Conservation (phyloP, 2,329 filamentous ascomycete genomes). For the Diaporthe sp. region DNA sequence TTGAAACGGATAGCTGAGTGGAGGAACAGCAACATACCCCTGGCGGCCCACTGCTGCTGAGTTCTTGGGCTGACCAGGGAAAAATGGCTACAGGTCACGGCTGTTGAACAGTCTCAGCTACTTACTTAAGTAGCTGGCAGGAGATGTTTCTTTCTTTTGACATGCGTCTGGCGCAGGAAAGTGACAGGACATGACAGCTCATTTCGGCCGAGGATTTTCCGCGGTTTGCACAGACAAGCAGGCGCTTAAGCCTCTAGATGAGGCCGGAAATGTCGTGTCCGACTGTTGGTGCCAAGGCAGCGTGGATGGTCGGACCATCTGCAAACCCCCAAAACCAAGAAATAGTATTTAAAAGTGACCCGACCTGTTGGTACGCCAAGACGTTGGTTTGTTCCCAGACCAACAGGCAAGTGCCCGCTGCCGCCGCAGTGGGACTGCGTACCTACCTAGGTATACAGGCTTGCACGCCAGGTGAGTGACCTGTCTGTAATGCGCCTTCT, state of each 20-base stretch:
- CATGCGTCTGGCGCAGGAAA: no score
- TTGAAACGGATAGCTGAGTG: no score
- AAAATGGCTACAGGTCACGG: no score
- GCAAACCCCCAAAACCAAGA: not conserved
- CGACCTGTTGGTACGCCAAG: not conserved
- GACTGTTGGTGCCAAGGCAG: not conserved
- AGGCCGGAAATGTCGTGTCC: not conserved
- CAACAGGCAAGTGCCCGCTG: not conserved
- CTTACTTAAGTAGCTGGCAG: no score
- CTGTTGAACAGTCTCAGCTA: no score
- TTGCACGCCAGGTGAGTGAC: not conserved
- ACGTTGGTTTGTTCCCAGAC: not conserved
- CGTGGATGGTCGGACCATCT: not conserved
- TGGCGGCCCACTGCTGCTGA: no score
- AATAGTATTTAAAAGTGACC: not conserved
- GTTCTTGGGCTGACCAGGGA: no score
- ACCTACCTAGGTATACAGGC: not conserved
- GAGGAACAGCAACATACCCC: no score
- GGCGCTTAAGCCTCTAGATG: not conserved
- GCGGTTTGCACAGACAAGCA: not conserved
- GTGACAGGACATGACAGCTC: not conserved
- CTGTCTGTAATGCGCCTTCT: not conserved
- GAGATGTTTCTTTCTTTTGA: no score
- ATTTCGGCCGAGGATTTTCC: not conserved
- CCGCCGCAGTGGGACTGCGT: not conserved